A percentile compares a stretch with the other conserved stretches of the same genome.
Evolutionary conservation across 495 filamentous ascomycete genomes (phyloP).

Genomic region (Peziza echinospora): DNA sequence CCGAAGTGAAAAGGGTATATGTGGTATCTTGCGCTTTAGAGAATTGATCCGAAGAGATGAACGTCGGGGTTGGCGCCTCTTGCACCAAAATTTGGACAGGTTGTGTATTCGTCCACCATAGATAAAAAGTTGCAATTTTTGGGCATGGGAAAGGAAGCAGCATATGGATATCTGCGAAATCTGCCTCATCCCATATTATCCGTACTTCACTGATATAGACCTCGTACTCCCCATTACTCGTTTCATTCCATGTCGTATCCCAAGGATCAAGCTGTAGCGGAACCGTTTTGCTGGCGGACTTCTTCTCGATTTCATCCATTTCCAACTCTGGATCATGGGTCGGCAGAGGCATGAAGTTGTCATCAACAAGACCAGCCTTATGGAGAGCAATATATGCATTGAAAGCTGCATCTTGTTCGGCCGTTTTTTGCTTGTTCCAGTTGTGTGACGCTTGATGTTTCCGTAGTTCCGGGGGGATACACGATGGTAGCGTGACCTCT

Average conservation of each 20-base stretch:
- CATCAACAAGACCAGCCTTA: constrained; percentile 47
- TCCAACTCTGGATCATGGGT: constrained; percentile 19
- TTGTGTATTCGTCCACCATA: constrained; percentile 26
- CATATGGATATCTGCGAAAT: constrained; percentile 13
- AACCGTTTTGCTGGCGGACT: constrained; percentile 30
- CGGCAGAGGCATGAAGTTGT: constrained; percentile 49
- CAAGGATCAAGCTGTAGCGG: constrained; percentile 42
- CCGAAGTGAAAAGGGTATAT: constrained; percentile 8
- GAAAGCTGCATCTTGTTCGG: constrained; percentile 66
- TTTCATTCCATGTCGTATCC: constrained; percentile 18
- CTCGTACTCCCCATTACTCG: background rate
- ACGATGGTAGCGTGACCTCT: constrained; percentile 48
- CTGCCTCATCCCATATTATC: constrained; percentile 2
- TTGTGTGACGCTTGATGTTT: constrained; percentile 25
- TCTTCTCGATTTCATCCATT: constrained; percentile 23
- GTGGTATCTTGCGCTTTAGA: constrained; percentile 11
- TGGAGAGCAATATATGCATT: constrained; percentile 56
- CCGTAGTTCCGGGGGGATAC: constrained; percentile 42
- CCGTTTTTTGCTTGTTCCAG: constrained; percentile 56
- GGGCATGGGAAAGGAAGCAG: constrained; percentile 22
- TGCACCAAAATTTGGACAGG: constrained; percentile 8
- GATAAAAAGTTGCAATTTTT: constrained; percentile 15
- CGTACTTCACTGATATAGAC: background rate
- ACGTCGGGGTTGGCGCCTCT: constrained; percentile 4
- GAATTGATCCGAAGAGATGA: background rate